Base-by-base conservation (phyloP, 78 protist genomes). In the Dictyostelium capitatum region DNA sequence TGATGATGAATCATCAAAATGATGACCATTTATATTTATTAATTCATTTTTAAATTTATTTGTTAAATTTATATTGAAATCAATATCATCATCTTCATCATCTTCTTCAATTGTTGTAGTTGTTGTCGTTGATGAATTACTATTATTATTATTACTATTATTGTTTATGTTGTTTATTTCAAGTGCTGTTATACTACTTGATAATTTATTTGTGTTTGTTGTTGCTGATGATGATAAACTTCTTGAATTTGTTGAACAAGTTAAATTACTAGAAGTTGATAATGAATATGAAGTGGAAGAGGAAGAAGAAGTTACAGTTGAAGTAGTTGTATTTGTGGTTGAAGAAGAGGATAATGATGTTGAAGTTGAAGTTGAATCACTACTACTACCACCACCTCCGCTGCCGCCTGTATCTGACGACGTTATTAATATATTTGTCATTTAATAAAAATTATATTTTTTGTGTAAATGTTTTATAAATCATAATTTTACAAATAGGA, bases 11-110 rank as follows among this genome's bases (percentile, higher is more conserved):
- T 62, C 70, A 62, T 62, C 70, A 37, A 37, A 37, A 37, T 37
- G 43, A 37, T 37, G 43, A 62, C 23, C 23, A 0, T 56, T 37
- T 17, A 25, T 37, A 62, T 37, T 62, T 10, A 8, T 46, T 46
- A 32, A 46, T 11, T 73, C 79, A 73, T n/a, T 47, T 25, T 73
- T 47, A 67, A 67, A 67, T 67, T 67, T 67, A 32, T 67, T 73
- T 15, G 79, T 73, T 73, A 47, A 73, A 46, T 37, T 46, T 15
- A 73, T 73, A 73, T 47, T 73, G 46, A 47, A 46, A 73, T 73
- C 46, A n/a, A 46, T 73, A 73, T 73, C 20, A 46, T 73, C 56
- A 8, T 73, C 56, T 11, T 73, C 56, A 50, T 79, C 47, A 46
- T 25, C 54, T 15, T 48, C 51, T 37, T n/a, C 70, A n/a, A 8